These are phyloP conservation scores for Cytospora schulzeri DNA, from an alignment of 2,329 filamentous ascomycete genomes.

Conservation along the genomic window DNA sequence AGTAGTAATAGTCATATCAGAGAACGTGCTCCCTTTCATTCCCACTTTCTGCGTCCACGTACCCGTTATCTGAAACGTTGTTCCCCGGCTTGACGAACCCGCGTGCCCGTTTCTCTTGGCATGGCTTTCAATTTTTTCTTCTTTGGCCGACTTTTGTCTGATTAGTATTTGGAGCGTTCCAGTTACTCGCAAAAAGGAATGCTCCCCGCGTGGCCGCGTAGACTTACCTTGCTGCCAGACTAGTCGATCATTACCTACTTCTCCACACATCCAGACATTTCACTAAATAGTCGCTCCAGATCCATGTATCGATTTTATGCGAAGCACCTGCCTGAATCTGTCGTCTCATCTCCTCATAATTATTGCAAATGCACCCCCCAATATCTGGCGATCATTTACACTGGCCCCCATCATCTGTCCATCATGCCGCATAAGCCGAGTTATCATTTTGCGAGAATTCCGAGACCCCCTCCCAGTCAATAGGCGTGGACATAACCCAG, in stretches of 20 bases:
- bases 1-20: not conserved
- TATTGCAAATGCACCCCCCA: not conserved
- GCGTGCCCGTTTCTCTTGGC: not conserved
- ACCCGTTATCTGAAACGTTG: slow-evolving; percentile 23
- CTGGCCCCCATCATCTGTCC: not conserved
- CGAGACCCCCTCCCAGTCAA: not conserved
- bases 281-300: not conserved
- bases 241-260: not conserved
- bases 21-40: not conserved
- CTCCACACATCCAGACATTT: not conserved
- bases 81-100: slow-evolving; percentile 11
- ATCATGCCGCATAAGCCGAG: slow-evolving; percentile 1
- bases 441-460: not conserved
- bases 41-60: not conserved
- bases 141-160: not conserved
- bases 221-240: not conserved
- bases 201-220: not conserved
- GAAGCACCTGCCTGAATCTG: not conserved
- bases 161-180: slow-evolving; percentile 1
- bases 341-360: not conserved
- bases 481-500: not conserved
- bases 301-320: not conserved
- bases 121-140: slow-evolving; percentile 12
- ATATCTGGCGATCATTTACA: not conserved
- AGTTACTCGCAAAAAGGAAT: not conserved